Evolutionary conservation across 495 filamentous ascomycete species (phyloP), one percentile per base, ranked within the genome.

Genomic region (Penicillium steckii): DNA sequence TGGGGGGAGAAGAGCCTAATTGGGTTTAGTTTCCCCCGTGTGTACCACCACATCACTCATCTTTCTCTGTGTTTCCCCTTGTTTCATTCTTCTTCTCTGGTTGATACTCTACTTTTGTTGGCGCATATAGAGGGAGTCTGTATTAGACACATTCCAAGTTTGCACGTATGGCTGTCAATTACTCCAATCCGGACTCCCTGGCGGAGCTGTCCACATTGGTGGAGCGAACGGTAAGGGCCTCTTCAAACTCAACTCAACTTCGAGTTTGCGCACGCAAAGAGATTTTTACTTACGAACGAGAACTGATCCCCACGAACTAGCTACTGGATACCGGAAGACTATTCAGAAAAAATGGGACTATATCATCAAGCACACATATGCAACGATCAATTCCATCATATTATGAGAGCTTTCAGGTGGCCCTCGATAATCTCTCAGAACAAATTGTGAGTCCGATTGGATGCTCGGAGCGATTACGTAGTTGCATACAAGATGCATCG

Each of bases 251-350:
- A 53, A n/a, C n/a, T n/a, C n/a, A n/a, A n/a, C n/a, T n/a, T n/a
- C n/a, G n/a, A n/a, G n/a, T n/a, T n/a, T n/a, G n/a, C n/a, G n/a
- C n/a, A n/a, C n/a, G n/a, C 35, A 26, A 26, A 30, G 29, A 23
- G 35, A 27, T 30, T 22, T 52, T 27, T 27, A 10, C 13, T 47
- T 42, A 40, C 37, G 25, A 25, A 17, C 40, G 23, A 37, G 21
- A 38, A 49, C 65, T 72, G 48, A 73, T 59, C 3, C 30, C 22
- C 10, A 27, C 17, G 9, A n/a, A 3, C 1, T 53, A 81, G 78
- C 68, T 81, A 24, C 60, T 78, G 43, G 75, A 80, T 35, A 78
- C 74, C 2, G 76, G 70, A 18, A 72, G 76, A 18, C 67, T 80
- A 49, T 77, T 80, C 43, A 67, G 68, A 46, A 65, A 69, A 17